Percentiles rank a stretch among this genome's conserved stretches.
These are phyloP conservation scores for Lodderomyces theae DNA, from an alignment of 1,139 yeast genomes.

Conservation along the genomic window DNA sequence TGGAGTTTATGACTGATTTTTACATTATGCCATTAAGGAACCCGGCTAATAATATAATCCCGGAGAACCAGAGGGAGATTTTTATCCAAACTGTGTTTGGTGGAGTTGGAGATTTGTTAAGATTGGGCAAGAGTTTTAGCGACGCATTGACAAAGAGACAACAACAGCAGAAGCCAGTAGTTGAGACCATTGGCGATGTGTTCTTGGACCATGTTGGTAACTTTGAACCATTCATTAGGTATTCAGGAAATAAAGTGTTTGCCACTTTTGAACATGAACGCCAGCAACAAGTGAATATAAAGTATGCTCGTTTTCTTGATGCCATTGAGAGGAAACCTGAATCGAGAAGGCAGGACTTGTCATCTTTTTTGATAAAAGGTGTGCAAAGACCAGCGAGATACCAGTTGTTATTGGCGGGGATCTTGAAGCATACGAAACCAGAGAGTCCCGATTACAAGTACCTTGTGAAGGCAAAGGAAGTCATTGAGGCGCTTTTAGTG, in stretches of 20 bases:
- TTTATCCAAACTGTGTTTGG: constrained; percentile 91
- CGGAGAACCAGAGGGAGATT: constrained; percentile 84
- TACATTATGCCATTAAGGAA: constrained; percentile 90
- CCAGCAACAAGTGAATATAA: constrained; percentile 85
- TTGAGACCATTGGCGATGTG: constrained; percentile 82
- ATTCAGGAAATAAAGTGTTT: constrained; percentile 95
- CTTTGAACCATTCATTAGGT: constrained; percentile 88
- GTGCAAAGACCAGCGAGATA: constrained; percentile 95
- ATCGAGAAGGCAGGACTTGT: constrained; percentile 84
- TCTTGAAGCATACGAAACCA: constrained; percentile 75
- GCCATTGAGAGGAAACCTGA: constrained; percentile 89
- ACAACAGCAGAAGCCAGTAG: constrained; percentile 77
- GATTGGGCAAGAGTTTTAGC: constrained; percentile 78
- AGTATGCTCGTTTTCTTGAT: constrained; percentile 88
- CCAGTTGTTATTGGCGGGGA: constrained; percentile 79
- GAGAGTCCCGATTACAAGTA: constrained; percentile 73
- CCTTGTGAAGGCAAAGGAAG: constrained; percentile 69
- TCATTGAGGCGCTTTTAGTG: constrained; percentile 70
- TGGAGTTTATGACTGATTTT: constrained; percentile 89
- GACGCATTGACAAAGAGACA: constrained; percentile 90
- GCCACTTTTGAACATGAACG: constrained; percentile 96
- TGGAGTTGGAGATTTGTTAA: constrained; percentile 82
- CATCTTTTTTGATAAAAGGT: constrained; percentile 91
- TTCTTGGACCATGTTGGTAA: constrained; percentile 79
- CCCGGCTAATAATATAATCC: constrained; percentile 71